Percentiles rank a stretch among this genome's conserved stretches.
phyloP scores from a whole-genome alignment of 495 filamentous ascomycete genomes.

The Pseudoneurospora amorphoporcata region DNA sequence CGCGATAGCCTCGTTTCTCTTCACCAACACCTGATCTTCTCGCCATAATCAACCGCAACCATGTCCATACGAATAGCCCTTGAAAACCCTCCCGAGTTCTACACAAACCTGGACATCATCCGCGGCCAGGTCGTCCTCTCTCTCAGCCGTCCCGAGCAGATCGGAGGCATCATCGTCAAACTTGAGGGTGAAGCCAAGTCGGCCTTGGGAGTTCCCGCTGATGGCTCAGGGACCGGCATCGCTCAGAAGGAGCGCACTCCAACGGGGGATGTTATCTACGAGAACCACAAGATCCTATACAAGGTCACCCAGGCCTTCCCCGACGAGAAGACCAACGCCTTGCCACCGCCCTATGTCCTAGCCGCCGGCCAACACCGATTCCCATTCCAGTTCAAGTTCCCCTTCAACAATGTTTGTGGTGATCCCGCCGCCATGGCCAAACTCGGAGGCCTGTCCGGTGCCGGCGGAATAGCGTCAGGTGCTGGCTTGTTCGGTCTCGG shows the following conservation, averaged over 20 bases:
- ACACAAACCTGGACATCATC: conserved; percentile 83
- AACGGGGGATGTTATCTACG: conserved; percentile 28
- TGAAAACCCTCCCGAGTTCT: conserved; percentile 62
- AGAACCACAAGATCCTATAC: conserved; percentile 51
- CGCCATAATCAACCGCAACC: conserved; percentile 37
- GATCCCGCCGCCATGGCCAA: conserved; percentile 36
- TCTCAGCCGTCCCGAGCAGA: conserved; percentile 51
- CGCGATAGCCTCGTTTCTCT: not conserved
- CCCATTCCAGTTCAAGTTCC: conserved; percentile 85
- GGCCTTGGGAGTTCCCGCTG: conserved; percentile 28
- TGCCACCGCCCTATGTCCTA: conserved; percentile 54
- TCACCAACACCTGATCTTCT: not conserved
- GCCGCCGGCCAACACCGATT: conserved; percentile 74
- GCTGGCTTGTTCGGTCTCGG: conserved; percentile 25
- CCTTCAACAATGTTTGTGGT: conserved; percentile 82
- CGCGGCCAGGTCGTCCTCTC: conserved; percentile 53
- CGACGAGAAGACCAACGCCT: conserved; percentile 50
- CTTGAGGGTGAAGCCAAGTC: conserved; percentile 83
- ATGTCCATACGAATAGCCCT: conserved; percentile 76
- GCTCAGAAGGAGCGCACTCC: conserved; percentile 16
- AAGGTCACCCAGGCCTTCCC: conserved; percentile 74
- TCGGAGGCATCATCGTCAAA: conserved; percentile 80
- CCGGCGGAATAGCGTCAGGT: conserved; percentile 23
- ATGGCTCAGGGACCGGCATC: conserved; percentile 15
- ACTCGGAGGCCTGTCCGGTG: conserved; percentile 32